Percentiles rank a stretch among this genome's conserved stretches.
Conservation (phyloP, 306 rosid genomes). For the Vigna angularis region DNA sequence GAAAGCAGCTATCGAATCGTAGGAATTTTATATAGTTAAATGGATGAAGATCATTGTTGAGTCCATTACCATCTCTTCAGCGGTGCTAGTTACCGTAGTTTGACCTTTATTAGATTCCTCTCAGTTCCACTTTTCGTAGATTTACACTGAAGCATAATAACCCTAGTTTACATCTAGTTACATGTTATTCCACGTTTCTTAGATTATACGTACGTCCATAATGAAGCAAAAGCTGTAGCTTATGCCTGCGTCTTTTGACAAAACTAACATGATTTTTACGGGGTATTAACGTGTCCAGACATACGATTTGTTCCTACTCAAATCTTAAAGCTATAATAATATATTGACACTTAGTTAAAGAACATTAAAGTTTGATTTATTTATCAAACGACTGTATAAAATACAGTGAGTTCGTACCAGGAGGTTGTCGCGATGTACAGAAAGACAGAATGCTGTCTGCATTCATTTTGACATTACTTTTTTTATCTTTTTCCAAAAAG, state of each 20-base stretch:
- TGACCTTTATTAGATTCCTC: too few relatives aligned
- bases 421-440: too few relatives aligned
- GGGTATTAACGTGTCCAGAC: not conserved
- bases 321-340: not conserved
- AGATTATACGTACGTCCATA: not conserved
- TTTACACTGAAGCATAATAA: too few relatives aligned
- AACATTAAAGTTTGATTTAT: not conserved
- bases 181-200: not conserved
- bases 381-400: too few relatives aligned
- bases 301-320: not conserved
- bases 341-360: not conserved
- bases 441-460: too few relatives aligned
- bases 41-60: not conserved
- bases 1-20: not conserved
- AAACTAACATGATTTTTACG: not conserved
- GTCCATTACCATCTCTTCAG: not conserved
- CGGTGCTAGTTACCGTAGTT: too few relatives aligned
- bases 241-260: not conserved
- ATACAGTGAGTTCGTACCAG: too few relatives aligned
- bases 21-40: constrained; percentile 12
- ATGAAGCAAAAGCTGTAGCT: not conserved
- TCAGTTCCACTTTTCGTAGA: too few relatives aligned
- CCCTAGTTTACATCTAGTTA: not conserved
- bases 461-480: too few relatives aligned
- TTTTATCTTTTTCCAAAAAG: too few relatives aligned